These are phyloP conservation scores for Phoma sp. DNA, from an alignment of 2,329 filamentous ascomycete species.

Conservation along the genomic window DNA sequence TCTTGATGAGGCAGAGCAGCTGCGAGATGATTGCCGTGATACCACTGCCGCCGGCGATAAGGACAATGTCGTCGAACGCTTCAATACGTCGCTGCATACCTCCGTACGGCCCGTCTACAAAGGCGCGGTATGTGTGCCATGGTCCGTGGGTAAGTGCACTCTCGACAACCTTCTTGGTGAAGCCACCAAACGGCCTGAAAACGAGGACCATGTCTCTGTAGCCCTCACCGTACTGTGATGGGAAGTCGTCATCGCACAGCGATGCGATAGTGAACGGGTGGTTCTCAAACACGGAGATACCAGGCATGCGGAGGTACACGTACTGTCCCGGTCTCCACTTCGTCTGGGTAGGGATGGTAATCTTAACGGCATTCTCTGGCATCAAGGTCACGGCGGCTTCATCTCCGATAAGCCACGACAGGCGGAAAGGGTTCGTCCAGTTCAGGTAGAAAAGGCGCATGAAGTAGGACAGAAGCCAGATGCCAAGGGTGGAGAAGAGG, in stretches of 20 bases:
- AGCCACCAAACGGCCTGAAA: slow-evolving; percentile 90
- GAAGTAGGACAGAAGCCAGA: slow-evolving; percentile 79
- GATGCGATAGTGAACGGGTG: slow-evolving; percentile 96
- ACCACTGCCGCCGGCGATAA: slow-evolving; percentile 92
- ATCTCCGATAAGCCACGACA: slow-evolving; percentile 87
- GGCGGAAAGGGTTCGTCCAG: slow-evolving; percentile 81
- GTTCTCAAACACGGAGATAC: slow-evolving; percentile 88
- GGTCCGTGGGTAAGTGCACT: slow-evolving; percentile 85
- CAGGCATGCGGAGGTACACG: slow-evolving; percentile 92
- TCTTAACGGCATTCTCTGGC: slow-evolving; percentile 92
- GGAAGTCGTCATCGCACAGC: slow-evolving; percentile 90
- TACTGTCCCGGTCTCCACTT: slow-evolving; percentile 94
- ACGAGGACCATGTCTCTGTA: slow-evolving; percentile 90
- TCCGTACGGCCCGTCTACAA: slow-evolving; percentile 92
- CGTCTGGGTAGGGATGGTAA: slow-evolving; percentile 92
- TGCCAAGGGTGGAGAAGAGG: slow-evolving; percentile 78
- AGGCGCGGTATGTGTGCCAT: slow-evolving; percentile 90
- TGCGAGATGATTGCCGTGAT: slow-evolving; percentile 94
- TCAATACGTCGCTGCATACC: slow-evolving; percentile 90
- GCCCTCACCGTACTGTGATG: slow-evolving; percentile 86
- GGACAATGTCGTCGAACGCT: slow-evolving; percentile 90
- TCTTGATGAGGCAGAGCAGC: slow-evolving; percentile 90
- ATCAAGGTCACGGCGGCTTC: slow-evolving; percentile 89
- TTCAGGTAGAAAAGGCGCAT: slow-evolving; percentile 85
- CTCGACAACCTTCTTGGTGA: slow-evolving; percentile 84